phyloP scores from a whole-genome alignment of 768 basidiomycete species.

The Lactarius sp. region DNA sequence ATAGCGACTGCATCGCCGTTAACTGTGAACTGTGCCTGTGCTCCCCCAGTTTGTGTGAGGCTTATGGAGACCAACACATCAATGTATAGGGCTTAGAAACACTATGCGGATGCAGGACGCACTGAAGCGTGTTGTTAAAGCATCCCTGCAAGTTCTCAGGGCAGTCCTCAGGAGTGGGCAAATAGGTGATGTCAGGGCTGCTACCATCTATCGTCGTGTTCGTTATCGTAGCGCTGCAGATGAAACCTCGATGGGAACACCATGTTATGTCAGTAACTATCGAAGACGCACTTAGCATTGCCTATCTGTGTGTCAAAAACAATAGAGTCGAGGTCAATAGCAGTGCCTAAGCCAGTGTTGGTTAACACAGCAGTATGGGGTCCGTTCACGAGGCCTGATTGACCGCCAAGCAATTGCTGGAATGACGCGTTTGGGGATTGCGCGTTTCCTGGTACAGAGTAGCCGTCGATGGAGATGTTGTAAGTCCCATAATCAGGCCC shows the following conservation, averaged over 20 bases:
- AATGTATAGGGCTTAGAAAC: neutral
- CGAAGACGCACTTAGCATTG: conserved; percentile 34
- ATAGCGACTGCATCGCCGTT: conserved; percentile 49
- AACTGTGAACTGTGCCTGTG: conserved; percentile 43
- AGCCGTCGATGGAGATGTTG: conserved; percentile 31
- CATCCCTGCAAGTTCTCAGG: conserved; percentile 31
- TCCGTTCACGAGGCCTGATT: conserved; percentile 41
- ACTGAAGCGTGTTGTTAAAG: conserved; percentile 44
- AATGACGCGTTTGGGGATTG: conserved; percentile 29
- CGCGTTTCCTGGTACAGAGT: conserved; percentile 36
- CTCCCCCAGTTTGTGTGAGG: conserved; percentile 37
- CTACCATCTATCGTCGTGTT: conserved; percentile 40
- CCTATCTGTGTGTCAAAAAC: conserved; percentile 41
- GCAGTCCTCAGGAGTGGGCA: conserved; percentile 37
- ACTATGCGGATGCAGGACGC: conserved; percentile 23
- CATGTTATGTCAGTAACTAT: neutral
- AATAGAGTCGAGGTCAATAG: conserved; percentile 50
- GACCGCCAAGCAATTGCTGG: conserved; percentile 41
- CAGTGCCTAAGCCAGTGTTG: conserved; percentile 37
- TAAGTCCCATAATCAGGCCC: conserved; percentile 3
- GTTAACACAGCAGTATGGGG: conserved; percentile 46
- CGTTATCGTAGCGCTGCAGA: conserved; percentile 46
- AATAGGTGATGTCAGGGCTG: conserved; percentile 38
- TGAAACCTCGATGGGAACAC: conserved; percentile 36
- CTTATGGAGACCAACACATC: conserved; percentile 29